These are phyloP conservation scores for Suhomyces canberraensis DNA, from an alignment of 805 yeast species.

Conservation along the genomic window DNA sequence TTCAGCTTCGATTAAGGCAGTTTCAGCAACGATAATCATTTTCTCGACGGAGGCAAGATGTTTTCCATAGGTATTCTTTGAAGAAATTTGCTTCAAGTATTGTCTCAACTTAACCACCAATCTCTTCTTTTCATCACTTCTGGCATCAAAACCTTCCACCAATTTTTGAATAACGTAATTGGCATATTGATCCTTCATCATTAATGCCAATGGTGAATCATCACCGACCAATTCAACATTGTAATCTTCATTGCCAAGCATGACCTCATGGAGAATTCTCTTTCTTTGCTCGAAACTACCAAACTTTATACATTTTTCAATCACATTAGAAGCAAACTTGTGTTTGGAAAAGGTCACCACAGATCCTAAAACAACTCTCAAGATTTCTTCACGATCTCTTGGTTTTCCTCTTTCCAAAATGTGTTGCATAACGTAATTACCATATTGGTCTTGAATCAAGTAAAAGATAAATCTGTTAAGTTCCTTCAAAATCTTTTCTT, in stretches of 20 bases:
- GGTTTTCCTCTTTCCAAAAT: constrained; percentile 79
- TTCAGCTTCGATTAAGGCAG: constrained; percentile 41
- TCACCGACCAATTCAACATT: constrained; percentile 51
- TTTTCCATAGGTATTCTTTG: constrained; percentile 68
- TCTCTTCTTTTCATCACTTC: constrained; percentile 60
- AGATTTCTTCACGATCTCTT: constrained; percentile 58
- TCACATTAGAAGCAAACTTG: constrained; percentile 96
- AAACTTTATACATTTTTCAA: constrained; percentile 83
- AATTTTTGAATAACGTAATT: constrained; percentile 95
- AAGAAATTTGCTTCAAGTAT: constrained; percentile 68
- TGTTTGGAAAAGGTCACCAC: constrained; percentile 87
- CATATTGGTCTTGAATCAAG: constrained; percentile 93
- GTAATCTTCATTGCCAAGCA: constrained; percentile 49
- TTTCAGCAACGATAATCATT: constrained; percentile 55
- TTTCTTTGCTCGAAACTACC: constrained; percentile 64
- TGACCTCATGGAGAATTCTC: constrained; percentile 62
- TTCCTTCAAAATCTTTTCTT: constrained; percentile 63
- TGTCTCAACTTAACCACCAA: constrained; percentile 76
- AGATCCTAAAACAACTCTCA: constrained; percentile 64
- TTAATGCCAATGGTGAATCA: constrained; percentile 69
- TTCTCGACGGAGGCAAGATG: constrained; percentile 82
- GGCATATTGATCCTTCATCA: constrained; percentile 98
- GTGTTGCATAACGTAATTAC: constrained; percentile 96
- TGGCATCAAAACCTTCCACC: constrained; percentile 68
- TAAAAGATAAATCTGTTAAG: constrained; percentile 68